Evolutionary conservation across 2,329 filamentous ascomycete genomes (phyloP), one percentile per base, ranked within the genome.

Genomic region (Monilinia laxa): DNA sequence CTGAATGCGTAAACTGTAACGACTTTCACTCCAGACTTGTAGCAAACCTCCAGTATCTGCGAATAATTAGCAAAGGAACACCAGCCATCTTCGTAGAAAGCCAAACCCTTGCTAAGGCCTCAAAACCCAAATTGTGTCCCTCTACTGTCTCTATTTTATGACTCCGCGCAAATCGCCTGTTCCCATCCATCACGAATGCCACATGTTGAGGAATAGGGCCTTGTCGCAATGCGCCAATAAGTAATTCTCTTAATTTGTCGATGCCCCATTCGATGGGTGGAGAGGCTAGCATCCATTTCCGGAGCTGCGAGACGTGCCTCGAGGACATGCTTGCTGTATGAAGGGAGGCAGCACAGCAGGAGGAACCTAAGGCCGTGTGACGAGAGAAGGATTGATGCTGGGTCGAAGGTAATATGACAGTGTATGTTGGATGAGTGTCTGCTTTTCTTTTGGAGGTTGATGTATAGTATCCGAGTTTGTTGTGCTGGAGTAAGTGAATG

Each of bases 101-200:
- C 64, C 86, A 64, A 81, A 94, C 92, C 76, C 90, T 88, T 60
- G 94, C 95, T 69, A 99, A 82, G 40, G 95, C 93, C 80, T 99
- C 95, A 74, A 98, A 99, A 2, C 95, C 95, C 73, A 96, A 81
- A 77, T 97, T 93, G 77, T 99, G 95, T 31, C 95, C 95, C 79
- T 99, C 94, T 45, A 98, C 89, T 0, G 93, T 97, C 81, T 99
- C 95, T 77, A 99, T 97, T 71, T 94, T 88, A 80, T 95, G 92
- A 70, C 85, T 90, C 69, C 91, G 86, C 18, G 95, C 95, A 81
- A 96, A 99, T 56, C 95, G 90, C 74, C 95, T 84, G 80, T 99
- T 99, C 66, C 95, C 95, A 77, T 99, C 95, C 95, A 99, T 99
- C 73, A 97, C 94, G 76, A 99, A 99, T n/a, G 95, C 95, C 68